A percentile compares a stretch with the other conserved stretches of the same genome.
These are phyloP conservation scores for Annulohypoxylon stygium DNA, from an alignment of 495 filamentous ascomycete genomes.

Conservation along the genomic window DNA sequence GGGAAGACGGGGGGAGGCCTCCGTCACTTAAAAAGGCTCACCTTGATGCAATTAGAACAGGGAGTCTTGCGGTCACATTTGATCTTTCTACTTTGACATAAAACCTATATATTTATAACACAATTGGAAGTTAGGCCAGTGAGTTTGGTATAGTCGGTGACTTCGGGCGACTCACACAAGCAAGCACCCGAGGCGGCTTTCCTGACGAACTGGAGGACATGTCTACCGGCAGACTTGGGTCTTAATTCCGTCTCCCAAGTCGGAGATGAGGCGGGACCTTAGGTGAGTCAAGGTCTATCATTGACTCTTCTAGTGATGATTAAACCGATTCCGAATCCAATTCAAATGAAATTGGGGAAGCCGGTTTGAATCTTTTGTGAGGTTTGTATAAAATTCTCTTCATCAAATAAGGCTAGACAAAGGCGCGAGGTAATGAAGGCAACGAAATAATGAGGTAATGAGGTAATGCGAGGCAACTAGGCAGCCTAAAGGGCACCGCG, in stretches of 20 bases:
- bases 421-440: neutral
- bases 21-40: constrained; percentile 20
- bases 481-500: constrained; percentile 6
- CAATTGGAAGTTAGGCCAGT: constrained; percentile 30
- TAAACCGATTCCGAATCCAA: neutral
- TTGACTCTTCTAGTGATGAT: constrained; percentile 23
- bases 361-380: neutral
- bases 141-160: constrained; percentile 10
- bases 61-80: constrained; percentile 77
- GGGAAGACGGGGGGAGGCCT: neutral
- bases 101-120: constrained; percentile 53
- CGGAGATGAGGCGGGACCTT: constrained; percentile 18
- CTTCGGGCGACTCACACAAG: constrained; percentile 41
- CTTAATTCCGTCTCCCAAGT: constrained; percentile 21
- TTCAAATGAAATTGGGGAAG: neutral
- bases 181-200: constrained; percentile 43
- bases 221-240: constrained; percentile 15
- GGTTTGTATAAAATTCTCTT: constrained; percentile 5
- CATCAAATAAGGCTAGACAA: neutral
- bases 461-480: constrained; percentile 5
- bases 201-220: constrained; percentile 46
- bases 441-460: neutral
- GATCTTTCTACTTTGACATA: constrained; percentile 76
- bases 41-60: constrained; percentile 70
- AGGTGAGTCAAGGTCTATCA: constrained; percentile 16